Base-by-base conservation (phyloP, 306 rosid species). In the Abrus precatorius region DNA sequence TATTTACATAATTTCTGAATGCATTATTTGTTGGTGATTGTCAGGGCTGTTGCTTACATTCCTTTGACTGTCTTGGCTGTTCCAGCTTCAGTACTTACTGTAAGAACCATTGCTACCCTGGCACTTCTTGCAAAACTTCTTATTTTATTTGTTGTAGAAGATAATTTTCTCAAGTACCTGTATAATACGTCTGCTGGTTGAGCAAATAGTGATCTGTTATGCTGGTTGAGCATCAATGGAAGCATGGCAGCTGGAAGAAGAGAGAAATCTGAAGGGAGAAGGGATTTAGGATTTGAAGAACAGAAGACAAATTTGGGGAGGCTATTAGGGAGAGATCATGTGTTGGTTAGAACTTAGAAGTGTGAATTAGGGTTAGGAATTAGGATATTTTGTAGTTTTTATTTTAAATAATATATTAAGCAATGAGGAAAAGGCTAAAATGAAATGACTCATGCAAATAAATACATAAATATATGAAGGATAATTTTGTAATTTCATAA, bases 41-140 rank as follows among this genome's bases (percentile, higher is more conserved):
- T 80, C 95, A 95, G 98, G 88, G 94, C 98, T 32, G 82, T 95
- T 75, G 98, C 99, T 4, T 95, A 95, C 83, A 90, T 95, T 90
- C 99, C 99, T 68, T 81, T 95, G 85, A 95, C 99, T 1, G 89
- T 95, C 75, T 86, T 95, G 94, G 97, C 99, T 30, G 99, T 95
- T 83, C 99, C 99, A 41, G 99, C 99, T 81, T 93, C 99, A 59
- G 88, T 95, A 41, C 92, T 95, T 36, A 95, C 99, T 27, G 99
- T 95, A 91, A 90, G 97, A 68, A 49, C 74, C 73, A 27, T 50
- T 61, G 56, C 44, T 63, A 56, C 41, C 67, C 27, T 65, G 0
- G 1, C 62, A 57, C 62, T 81, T 72, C 50, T 41, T 77, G 78
- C 75, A 47, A 4, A 59, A 10, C 33, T 69, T 61, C 33, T 69